Conservation (phyloP, 1,284 basidiomycete species). For the Phellopilus nigrolimitatus region DNA sequence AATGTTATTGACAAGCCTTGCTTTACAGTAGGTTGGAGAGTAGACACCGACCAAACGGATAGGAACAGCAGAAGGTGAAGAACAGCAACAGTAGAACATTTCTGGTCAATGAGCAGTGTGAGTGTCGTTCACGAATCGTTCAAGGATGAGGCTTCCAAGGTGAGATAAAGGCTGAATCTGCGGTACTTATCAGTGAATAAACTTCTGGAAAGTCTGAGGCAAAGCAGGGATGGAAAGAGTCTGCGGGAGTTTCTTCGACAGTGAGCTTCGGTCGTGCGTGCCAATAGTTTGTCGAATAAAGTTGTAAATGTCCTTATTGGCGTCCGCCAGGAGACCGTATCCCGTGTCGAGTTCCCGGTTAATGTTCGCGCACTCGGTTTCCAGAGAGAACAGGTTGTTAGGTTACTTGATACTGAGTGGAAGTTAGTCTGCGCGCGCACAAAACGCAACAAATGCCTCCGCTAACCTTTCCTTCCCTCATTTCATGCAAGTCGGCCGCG, state of each 20-base stretch:
- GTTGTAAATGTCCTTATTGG: slow-evolving; percentile 28
- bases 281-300: slow-evolving; percentile 31
- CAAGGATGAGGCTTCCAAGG: too few relatives aligned
- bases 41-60: too few relatives aligned
- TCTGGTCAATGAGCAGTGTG: too few relatives aligned
- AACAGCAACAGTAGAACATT: too few relatives aligned
- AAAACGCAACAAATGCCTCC: neutral
- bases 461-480: slow-evolving; percentile 37
- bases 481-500: slow-evolving; percentile 34
- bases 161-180: too few relatives aligned
- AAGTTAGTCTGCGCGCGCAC: slow-evolving; percentile 22
- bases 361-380: slow-evolving; percentile 37
- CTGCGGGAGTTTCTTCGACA: slow-evolving; percentile 35
- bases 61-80: too few relatives aligned
- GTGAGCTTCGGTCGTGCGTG: slow-evolving; percentile 33
- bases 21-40: too few relatives aligned
- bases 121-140: too few relatives aligned
- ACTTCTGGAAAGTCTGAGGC: slow-evolving; percentile 19
- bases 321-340: slow-evolving; percentile 34
- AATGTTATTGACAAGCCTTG: too few relatives aligned
- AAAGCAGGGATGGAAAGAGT: slow-evolving; percentile 27
- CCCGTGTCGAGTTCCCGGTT: slow-evolving; percentile 28
- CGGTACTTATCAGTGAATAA: neutral
- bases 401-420: slow-evolving; percentile 35
- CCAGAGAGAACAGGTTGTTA: slow-evolving; percentile 37